phyloP scores from a whole-genome alignment of 768 basidiomycete genomes.

The Bullera alba region DNA sequence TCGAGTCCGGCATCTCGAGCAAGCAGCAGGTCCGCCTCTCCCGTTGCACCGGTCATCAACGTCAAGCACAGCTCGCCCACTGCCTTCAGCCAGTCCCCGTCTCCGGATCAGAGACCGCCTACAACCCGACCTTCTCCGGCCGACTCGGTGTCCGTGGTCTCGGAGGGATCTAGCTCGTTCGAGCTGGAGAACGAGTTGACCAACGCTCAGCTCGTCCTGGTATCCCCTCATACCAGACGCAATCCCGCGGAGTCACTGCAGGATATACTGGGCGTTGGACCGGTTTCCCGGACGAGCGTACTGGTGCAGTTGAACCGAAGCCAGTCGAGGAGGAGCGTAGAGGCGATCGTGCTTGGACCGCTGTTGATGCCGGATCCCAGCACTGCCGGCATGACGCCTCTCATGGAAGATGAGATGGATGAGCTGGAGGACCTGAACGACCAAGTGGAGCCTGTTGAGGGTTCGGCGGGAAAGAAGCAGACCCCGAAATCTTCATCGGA shows the following conservation, averaged over 20 bases:
- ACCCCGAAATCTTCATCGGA: background rate
- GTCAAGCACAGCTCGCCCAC: background rate
- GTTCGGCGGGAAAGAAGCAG: background rate
- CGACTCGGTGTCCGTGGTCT: background rate
- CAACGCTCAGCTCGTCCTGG: constrained; percentile 24
- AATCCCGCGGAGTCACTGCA: constrained; percentile 16
- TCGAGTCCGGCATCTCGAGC: background rate
- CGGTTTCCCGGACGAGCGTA: background rate
- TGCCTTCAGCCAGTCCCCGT: background rate
- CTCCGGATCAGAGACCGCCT: background rate
- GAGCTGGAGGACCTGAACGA: background rate
- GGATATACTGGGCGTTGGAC: constrained; percentile 18
- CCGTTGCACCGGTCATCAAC: background rate
- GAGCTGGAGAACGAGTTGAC: constrained; percentile 14
- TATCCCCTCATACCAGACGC: constrained; percentile 20
- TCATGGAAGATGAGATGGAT: background rate
- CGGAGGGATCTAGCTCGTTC: constrained; percentile 3
- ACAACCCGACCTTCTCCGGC: background rate
- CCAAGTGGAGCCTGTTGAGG: background rate
- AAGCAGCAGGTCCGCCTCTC: no score
- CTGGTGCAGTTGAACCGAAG: constrained; percentile 1
- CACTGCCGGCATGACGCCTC: background rate
- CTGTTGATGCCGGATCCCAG: background rate
- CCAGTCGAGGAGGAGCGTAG: background rate
- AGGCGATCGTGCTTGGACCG: constrained; percentile 1